Base-by-base conservation (phyloP, 768 basidiomycete genomes). In the Russula abietina region DNA sequence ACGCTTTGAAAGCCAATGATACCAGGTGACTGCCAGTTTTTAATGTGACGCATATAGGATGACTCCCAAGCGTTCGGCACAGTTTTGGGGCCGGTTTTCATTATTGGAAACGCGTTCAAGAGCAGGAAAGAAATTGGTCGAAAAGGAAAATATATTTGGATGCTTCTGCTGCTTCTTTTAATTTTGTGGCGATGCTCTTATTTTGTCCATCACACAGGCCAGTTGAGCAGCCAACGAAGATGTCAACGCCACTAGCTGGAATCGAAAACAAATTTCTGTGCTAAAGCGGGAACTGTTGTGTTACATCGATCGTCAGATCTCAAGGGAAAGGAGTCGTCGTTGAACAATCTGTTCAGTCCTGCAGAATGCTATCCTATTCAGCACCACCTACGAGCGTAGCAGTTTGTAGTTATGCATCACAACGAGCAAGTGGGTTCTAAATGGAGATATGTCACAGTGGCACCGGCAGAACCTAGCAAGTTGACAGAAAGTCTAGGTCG, bases 101-200 rank as follows among this genome's bases (percentile, higher is more conserved):
- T 48, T 12, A 33, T 26, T n/a, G 7, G 41, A 32, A 52, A 32
- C 28, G 46, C 43, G 17, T 10, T 51, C 30, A 9, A n/a, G n/a
- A n/a, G 26, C 28, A 26, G 38, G 45, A 43, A 56, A 41, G 30
- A 26, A 3, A 17, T 8, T 62, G n/a, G 50, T 43, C 6, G 10
- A n/a, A 60, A 52, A 59, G 2, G 50, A 45, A 60, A 19, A 1
- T n/a, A 48, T 24, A 9, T 0, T n/a, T 10, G 17, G 26, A 39
- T 41, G 55, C 28, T 48, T 36, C 55, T 56, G 14, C 8, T 45
- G 41, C 61, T 62, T 53, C 61, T 58, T 58, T 62, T 14, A 17
- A 62, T 36, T 57, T 32, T 30, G n/a, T 45, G 6, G 57, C 58
- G 43, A 61, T 54, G 26, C 19, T 22, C 28, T 63, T 36, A 32